A percentile compares a stretch with the other conserved stretches of the same genome.
phyloP scores from a whole-genome alignment of 345 rosid species.

The Gossypium anomalum region DNA sequence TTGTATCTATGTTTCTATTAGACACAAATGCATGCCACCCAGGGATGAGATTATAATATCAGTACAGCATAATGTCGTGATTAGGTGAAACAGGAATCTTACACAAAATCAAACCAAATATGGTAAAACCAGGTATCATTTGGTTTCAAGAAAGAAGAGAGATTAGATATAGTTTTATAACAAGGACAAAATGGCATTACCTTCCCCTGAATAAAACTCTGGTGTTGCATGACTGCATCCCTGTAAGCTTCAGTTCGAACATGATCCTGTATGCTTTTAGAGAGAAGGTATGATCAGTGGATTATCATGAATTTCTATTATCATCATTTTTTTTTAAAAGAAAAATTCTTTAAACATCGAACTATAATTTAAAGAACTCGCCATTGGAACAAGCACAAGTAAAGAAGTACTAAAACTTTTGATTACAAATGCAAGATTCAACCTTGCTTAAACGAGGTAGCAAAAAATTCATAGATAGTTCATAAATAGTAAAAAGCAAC shows the following conservation, averaged over 20 bases:
- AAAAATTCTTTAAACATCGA: no score
- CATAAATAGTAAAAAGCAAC: no score
- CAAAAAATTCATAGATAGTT: no score
- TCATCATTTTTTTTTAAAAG: no score
- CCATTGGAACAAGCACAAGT: constrained; percentile 75
- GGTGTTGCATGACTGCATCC: no score
- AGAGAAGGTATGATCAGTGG: not conserved
- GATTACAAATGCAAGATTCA: no score
- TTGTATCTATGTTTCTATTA: not conserved
- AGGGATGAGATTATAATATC: not conserved
- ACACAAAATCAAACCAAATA: not conserved
- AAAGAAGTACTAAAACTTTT: constrained; percentile 16
- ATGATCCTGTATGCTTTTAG: no score
- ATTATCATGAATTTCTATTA: constrained; percentile 33
- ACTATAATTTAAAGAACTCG: no score
- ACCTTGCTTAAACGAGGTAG: no score
- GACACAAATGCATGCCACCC: not conserved
- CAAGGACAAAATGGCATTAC: constrained; percentile 39
- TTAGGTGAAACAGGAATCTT: not conserved
- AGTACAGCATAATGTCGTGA: not conserved
- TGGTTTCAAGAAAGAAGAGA: not conserved
- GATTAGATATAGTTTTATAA: not conserved
- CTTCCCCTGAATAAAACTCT: constrained; percentile 65
- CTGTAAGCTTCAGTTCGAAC: no score
- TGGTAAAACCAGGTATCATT: not conserved